Evolutionary conservation across 108 stramenopile species (phyloP).

Genomic region (Chaetoceros muelleri): DNA sequence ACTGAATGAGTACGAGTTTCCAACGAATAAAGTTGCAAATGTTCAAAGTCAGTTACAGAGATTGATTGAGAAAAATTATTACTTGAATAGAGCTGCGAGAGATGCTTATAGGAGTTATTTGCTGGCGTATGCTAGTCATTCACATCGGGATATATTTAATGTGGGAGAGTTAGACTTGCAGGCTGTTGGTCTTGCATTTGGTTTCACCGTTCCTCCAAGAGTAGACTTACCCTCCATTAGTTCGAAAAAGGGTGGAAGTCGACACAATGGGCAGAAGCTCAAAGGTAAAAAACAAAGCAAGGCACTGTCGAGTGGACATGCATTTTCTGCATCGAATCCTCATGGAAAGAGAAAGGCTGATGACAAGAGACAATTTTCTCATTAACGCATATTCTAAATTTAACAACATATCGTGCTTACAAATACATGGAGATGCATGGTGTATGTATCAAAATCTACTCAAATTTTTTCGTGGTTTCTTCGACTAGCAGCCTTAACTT

Average conservation of each 20-base stretch:
- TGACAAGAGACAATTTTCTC: conserved; percentile 88
- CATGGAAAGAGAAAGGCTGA: conserved; percentile 80
- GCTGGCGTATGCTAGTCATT: conserved; percentile 94
- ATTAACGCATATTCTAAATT: conserved; percentile 26
- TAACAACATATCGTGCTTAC: no score
- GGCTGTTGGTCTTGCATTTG: conserved; percentile 91
- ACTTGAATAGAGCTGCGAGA: conserved; percentile 89
- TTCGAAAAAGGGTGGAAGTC: conserved; percentile 54
- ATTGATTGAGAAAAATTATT: conserved; percentile 98
- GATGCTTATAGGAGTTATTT: conserved; percentile 97
- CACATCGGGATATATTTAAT: conserved; percentile 95
- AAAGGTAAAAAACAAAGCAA: conserved; percentile 37
- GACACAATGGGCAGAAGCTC: conserved; percentile 30
- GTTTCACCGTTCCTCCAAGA: conserved; percentile 93
- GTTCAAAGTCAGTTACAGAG: conserved; percentile 88
- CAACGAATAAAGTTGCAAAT: conserved; percentile 88
- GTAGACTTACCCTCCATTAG: conserved; percentile 86
- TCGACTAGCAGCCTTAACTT: not conserved
- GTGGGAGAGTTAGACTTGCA: conserved; percentile 94
- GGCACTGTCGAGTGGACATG: conserved; percentile 59
- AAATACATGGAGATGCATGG: no score
- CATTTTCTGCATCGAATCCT: conserved; percentile 92
- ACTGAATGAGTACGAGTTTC: conserved; percentile 98
- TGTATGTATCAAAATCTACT: no score
- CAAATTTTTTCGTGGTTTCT: no score